A percentile compares a stretch with the other conserved stretches of the same genome.
Conservation (phyloP, 371 early-diverging fungal species). For the Syncephalastrum racemosum region DNA sequence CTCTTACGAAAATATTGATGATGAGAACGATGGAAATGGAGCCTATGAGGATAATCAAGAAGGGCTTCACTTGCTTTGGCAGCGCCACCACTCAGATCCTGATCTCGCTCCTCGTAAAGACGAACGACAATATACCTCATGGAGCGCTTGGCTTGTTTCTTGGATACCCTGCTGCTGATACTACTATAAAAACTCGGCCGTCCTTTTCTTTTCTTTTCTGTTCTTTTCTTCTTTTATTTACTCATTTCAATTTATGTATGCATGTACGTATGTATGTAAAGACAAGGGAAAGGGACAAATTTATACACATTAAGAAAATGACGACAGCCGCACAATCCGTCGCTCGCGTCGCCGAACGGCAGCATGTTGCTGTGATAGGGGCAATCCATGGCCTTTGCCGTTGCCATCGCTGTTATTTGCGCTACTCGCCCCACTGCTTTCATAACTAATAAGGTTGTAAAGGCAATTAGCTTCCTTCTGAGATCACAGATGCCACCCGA, state of each 20-base stretch:
- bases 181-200: no score
- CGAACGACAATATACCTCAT: constrained; percentile 20
- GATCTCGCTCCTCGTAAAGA: constrained; percentile 15
- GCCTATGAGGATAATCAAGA: constrained; percentile 16
- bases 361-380: constrained; percentile 5
- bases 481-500: no score
- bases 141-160: constrained; percentile 3
- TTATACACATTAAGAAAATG: background rate
- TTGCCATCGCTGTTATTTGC: no score
- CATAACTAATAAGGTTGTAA: no score
- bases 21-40: constrained; percentile 5
- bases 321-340: background rate
- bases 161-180: constrained; percentile 18
- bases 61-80: constrained; percentile 20
- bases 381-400: constrained; percentile 1
- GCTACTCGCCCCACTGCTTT: no score
- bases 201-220: background rate
- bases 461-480: no score
- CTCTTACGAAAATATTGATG: background rate
- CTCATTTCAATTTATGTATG: constrained; percentile 1
- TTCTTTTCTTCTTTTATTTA: background rate
- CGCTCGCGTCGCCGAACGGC: background rate
- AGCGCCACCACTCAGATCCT: background rate
- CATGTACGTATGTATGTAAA: constrained; percentile 1
- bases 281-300: background rate